These are phyloP conservation scores for Pholiota microspora DNA, from an alignment of 768 basidiomycete species.

Conservation along the genomic window DNA sequence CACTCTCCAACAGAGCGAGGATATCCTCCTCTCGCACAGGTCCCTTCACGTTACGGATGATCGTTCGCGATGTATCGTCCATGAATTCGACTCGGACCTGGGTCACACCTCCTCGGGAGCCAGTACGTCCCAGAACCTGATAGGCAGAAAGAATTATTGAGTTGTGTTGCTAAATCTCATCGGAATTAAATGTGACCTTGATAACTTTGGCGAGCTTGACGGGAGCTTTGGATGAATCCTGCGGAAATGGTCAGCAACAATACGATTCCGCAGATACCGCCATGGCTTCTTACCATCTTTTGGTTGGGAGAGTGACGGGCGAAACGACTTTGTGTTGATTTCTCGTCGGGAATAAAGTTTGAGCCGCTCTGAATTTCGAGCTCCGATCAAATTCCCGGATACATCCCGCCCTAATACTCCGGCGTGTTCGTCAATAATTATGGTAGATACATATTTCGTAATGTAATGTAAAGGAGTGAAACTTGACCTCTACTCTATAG, in stretches of 20 bases:
- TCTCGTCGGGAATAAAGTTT: conserved; percentile 30
- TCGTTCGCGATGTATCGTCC: conserved; percentile 93
- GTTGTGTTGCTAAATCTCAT: background rate
- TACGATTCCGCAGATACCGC: background rate
- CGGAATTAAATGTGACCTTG: conserved; percentile 59
- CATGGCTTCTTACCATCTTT: conserved; percentile 32
- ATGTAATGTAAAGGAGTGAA: too few relatives aligned
- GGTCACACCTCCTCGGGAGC: conserved; percentile 98
- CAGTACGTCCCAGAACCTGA: conserved; percentile 96
- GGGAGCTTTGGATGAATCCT: conserved; percentile 88
- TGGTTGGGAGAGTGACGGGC: conserved; percentile 19
- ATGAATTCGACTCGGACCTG: conserved; percentile 99
- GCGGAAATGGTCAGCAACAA: conserved; percentile 9
- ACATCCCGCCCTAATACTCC: too few relatives aligned
- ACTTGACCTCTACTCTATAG: too few relatives aligned
- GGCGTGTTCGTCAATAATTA: too few relatives aligned
- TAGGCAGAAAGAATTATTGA: conserved; percentile 13
- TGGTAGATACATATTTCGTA: too few relatives aligned
- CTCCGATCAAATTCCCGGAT: conserved; percentile 25
- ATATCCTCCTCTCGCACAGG: conserved; percentile 97
- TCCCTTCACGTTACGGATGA: conserved; percentile 99
- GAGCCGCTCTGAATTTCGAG: conserved; percentile 11
- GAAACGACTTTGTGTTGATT: conserved; percentile 29
- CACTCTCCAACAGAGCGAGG: conserved; percentile 93
- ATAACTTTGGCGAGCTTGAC: conserved; percentile 98